Evolutionary conservation across 2,329 filamentous ascomycete genomes (phyloP), one percentile per base, ranked within the genome.

Genomic region (Phaeosphaeriaceae sp.): DNA sequence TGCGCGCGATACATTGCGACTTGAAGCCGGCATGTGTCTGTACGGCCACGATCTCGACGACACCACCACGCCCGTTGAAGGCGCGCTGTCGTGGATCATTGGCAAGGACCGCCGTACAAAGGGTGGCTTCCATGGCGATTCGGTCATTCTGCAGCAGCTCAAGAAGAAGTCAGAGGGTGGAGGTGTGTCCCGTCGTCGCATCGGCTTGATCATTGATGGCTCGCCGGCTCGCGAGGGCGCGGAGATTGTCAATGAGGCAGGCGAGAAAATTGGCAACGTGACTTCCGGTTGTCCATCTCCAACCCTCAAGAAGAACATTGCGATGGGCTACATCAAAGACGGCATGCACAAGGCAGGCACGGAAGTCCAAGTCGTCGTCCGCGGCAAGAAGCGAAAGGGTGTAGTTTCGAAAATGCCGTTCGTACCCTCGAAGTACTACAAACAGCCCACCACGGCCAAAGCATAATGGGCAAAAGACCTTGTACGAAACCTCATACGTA

Each of bases 11-110:
- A 96, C 91, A 61, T 87, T 99, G 58, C 89, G 95, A 48, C 88
- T 99, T 27, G 95, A 99, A 81, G 95, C 95, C 0, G 95, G 95
- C 60, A 96, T 99, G 94, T 99, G 95, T 79, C 85, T 99, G n/a
- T 99, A 99, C 80, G 95, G 95, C n/a, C 92, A 98, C 80, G 95
- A 99, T 77, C 86, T 99, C 40, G 89, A 96, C 76, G 94, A 97
- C 57, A 82, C 82, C 0, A 90, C 86, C 11, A 91, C 89, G 1
- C 89, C 89, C 1, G 87, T 90, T 4, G 86, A 88, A 73, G 89
- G 85, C 1, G 84, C 82, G 1, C 79, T 92, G 0, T 83, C 83
- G 59, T 99, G 95, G 94, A 86, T 97, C 72, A 89, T 99, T 59
- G 89, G 91, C 63, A 93, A 92, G 74, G 87, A 89, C 55, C 88